phyloP scores from a whole-genome alignment of 345 rosid species.

The Rhizophora apiculata region DNA sequence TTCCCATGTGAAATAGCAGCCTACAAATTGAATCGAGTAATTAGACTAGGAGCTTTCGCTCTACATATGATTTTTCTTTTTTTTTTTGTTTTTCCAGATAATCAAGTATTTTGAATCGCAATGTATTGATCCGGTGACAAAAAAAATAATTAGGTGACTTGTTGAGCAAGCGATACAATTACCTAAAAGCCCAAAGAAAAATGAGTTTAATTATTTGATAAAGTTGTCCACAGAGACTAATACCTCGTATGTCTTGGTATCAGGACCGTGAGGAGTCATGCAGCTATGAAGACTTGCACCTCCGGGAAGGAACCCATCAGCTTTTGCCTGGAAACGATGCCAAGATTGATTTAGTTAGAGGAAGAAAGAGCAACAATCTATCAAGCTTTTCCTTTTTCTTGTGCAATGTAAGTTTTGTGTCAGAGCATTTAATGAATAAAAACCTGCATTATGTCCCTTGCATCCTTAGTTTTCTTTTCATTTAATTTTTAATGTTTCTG shows the following conservation, averaged over 20 bases:
- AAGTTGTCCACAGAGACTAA: background rate
- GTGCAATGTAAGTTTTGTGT: background rate
- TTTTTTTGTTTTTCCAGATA: background rate
- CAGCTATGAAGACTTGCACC: conserved; percentile 96
- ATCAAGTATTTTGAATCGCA: background rate
- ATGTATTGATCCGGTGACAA: too few relatives aligned
- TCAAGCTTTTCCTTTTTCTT: background rate
- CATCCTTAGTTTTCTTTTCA: too few relatives aligned
- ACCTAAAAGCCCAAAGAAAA: background rate
- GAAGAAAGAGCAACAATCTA: background rate
- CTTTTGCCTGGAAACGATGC: conserved; percentile 69
- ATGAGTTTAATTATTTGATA: background rate
- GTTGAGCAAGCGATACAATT: too few relatives aligned
- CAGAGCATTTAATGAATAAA: too few relatives aligned
- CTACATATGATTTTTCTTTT: too few relatives aligned
- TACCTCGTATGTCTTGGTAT: conserved; percentile 88
- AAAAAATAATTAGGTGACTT: too few relatives aligned
- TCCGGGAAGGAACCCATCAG: conserved; percentile 91
- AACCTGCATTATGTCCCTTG: too few relatives aligned
- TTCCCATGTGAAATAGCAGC: conserved; percentile 61
- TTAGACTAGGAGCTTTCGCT: background rate
- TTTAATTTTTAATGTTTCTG: too few relatives aligned
- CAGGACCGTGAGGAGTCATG: conserved; percentile 99
- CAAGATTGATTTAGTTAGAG: background rate
- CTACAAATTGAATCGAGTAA: conserved; percentile 28